A percentile compares a stretch with the other conserved stretches of the same genome.
Conservation (phyloP, 2,329 filamentous ascomycete species). For the Cryphonectria carpinicola region DNA sequence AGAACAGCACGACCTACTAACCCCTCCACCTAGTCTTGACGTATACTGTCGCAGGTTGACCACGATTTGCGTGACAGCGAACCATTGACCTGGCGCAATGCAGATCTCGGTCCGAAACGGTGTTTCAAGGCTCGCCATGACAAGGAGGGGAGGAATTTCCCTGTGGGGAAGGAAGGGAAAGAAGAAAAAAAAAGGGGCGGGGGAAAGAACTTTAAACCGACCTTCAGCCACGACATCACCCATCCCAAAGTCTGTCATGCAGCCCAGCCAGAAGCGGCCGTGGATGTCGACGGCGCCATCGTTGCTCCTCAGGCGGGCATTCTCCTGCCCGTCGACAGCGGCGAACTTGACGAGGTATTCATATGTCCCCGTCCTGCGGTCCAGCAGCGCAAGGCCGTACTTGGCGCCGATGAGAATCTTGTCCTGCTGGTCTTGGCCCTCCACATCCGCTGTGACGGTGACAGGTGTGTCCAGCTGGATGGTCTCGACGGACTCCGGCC, state of each 20-base stretch:
- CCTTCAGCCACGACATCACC: slow-evolving; percentile 65
- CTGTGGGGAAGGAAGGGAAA: neutral
- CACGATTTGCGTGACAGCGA: neutral
- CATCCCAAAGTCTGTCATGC: slow-evolving; percentile 75
- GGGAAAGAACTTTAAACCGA: slow-evolving; percentile 37
- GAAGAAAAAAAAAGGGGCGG: neutral
- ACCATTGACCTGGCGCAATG: neutral
- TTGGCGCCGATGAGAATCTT: slow-evolving; percentile 81
- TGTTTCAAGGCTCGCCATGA: neutral
- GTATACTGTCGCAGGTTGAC: neutral
- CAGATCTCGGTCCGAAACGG: neutral
- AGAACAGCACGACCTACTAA: neutral
- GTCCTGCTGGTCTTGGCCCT: slow-evolving; percentile 61
- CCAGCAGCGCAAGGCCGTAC: slow-evolving; percentile 77
- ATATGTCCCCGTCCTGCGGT: slow-evolving; percentile 61
- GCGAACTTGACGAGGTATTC: slow-evolving; percentile 57
- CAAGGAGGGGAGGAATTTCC: neutral
- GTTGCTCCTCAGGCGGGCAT: slow-evolving; percentile 69
- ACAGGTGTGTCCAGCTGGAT: slow-evolving; percentile 57
- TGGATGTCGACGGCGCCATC: slow-evolving; percentile 81
- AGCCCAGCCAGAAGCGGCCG: slow-evolving; percentile 83
- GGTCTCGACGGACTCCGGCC: slow-evolving; percentile 66
- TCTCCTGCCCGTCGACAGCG: slow-evolving; percentile 41
- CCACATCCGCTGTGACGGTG: slow-evolving; percentile 79
- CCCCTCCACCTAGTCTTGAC: neutral